Conservation (phyloP, 495 filamentous ascomycete species). For the Trichocladium uniseriatum region DNA sequence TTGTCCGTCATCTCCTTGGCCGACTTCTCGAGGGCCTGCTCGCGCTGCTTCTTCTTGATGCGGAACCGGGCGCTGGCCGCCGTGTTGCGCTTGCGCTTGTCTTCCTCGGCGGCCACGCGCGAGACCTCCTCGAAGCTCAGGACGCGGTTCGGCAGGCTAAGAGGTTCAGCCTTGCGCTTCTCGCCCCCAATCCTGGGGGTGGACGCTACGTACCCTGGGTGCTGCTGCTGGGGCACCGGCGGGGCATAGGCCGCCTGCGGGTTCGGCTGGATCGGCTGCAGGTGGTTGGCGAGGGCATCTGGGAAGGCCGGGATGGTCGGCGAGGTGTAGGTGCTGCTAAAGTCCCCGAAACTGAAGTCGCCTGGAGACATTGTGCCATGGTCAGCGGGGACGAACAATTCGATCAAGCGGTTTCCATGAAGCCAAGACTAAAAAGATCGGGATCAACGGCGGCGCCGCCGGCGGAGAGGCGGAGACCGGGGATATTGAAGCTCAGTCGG, state of each 20-base stretch:
- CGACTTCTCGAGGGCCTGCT: conserved; percentile 81
- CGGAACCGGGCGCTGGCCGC: conserved; percentile 92
- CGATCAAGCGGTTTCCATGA: conserved; percentile 10
- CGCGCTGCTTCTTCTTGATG: conserved; percentile 98
- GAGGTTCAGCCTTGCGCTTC: conserved; percentile 45
- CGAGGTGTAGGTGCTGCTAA: conserved; percentile 36
- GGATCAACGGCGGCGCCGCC: conserved; percentile 17
- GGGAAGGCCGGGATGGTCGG: conserved; percentile 38
- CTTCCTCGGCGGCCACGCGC: conserved; percentile 81
- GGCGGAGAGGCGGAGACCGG: conserved; percentile 23
- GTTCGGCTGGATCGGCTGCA: conserved; percentile 42
- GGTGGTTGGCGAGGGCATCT: conserved; percentile 32
- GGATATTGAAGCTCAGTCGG: conserved; percentile 16
- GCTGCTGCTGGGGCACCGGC: conserved; percentile 31
- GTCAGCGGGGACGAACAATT: conserved; percentile 20
- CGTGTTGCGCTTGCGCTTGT: conserved; percentile 93
- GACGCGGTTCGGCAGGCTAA: conserved; percentile 27
- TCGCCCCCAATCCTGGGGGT: conserved; percentile 30
- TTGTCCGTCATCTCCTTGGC: conserved; percentile 88
- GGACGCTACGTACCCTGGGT: conserved; percentile 34
- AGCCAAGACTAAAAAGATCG: conserved; percentile 9
- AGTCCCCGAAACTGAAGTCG: conserved; percentile 42
- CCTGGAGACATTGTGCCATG: conserved; percentile 43
- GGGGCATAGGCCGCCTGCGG: conserved; percentile 30
- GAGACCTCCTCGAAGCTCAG: conserved; percentile 58